phyloP scores from a whole-genome alignment of 1,284 basidiomycete species.

The Marasmius fiardii region DNA sequence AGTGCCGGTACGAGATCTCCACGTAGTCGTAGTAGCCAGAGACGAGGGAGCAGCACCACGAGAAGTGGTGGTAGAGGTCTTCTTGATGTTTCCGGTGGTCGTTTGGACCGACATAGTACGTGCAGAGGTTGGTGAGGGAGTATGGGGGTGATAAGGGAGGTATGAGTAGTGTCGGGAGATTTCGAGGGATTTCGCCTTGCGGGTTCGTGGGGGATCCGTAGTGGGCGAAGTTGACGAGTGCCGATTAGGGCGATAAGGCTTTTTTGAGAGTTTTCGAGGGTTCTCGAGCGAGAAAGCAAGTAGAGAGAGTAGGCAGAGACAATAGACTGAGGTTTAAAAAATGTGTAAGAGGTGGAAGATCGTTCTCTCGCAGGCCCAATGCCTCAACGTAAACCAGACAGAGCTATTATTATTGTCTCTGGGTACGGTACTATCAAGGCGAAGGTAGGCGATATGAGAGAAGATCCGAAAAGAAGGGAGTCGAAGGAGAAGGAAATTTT shows the following conservation, averaged over 20 bases:
- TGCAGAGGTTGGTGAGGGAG: background rate
- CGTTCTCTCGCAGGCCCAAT: too few relatives aligned
- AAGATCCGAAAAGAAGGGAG: too few relatives aligned
- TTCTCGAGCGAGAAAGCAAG: too few relatives aligned
- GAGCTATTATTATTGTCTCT: too few relatives aligned
- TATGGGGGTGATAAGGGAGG: background rate
- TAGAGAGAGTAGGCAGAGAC: too few relatives aligned
- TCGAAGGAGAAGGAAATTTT: too few relatives aligned
- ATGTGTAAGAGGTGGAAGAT: too few relatives aligned
- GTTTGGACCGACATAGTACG: background rate
- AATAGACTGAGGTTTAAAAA: too few relatives aligned
- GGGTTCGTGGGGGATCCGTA: background rate
- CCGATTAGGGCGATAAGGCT: background rate
- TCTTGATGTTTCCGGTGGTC: background rate
- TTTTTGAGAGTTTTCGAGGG: background rate
- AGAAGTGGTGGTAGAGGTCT: background rate
- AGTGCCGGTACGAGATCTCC: background rate
- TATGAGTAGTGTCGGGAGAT: background rate
- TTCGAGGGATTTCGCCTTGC: background rate
- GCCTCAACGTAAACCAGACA: too few relatives aligned
- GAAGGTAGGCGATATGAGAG: too few relatives aligned
- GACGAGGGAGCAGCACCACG: background rate
- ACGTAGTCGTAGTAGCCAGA: background rate
- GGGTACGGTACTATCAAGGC: too few relatives aligned
- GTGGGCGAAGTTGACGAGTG: background rate